phyloP scores from a whole-genome alignment of 257 asterid species.

The Haberlea rhodopensis region DNA sequence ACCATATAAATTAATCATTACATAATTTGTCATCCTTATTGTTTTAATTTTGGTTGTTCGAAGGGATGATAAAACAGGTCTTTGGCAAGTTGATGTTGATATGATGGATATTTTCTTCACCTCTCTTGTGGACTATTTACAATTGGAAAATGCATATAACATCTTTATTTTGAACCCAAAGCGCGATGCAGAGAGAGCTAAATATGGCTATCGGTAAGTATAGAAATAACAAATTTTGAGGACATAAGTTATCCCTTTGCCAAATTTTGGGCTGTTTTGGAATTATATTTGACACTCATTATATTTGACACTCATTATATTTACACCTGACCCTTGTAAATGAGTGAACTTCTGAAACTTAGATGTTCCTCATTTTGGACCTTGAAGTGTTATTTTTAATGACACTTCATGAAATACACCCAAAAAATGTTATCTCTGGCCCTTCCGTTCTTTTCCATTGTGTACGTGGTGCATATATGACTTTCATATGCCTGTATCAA shows the following conservation, averaged over 20 bases:
- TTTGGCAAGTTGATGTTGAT: slow-evolving; percentile 97
- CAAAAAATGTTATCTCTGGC: too few species aligned
- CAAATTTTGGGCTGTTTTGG: slow-evolving; percentile 1
- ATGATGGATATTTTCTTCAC: slow-evolving; percentile 72
- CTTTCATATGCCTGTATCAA: too few species aligned
- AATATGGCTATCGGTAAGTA: slow-evolving; percentile 87
- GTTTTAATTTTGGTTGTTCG: slow-evolving; percentile 26
- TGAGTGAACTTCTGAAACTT: too few species aligned
- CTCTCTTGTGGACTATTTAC: slow-evolving; percentile 92
- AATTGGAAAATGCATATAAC: slow-evolving; percentile 80
- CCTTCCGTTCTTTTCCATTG: too few species aligned
- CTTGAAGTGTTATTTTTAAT: too few species aligned
- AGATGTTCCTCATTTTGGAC: too few species aligned
- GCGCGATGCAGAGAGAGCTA: slow-evolving; percentile 58
- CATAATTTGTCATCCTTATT: slow-evolving; percentile 24
- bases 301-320: not conserved
- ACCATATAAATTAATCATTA: too few species aligned
- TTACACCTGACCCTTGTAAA: too few species aligned
- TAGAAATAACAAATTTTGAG: not conserved
- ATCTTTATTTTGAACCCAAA: slow-evolving; percentile 87
- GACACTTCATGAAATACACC: too few species aligned
- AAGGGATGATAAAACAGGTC: slow-evolving; percentile 64
- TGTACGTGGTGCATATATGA: too few species aligned
- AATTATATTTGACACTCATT: slow-evolving; percentile 3
- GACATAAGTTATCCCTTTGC: not conserved